phyloP scores from a whole-genome alignment of 306 rosid species.

The Castanea crenata region DNA sequence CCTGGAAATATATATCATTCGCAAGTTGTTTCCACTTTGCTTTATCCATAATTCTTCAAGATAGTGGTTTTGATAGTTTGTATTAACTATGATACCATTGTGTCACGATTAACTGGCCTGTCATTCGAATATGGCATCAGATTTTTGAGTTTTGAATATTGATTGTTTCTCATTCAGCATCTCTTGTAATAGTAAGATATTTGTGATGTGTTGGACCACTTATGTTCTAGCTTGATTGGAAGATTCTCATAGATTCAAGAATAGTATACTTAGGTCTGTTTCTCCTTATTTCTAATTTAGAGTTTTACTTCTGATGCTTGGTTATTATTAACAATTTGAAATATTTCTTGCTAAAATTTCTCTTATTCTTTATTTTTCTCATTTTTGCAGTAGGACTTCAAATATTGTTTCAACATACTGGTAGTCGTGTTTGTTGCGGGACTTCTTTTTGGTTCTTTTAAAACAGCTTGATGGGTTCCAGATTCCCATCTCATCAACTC shows the following conservation, averaged over 20 bases:
- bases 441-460: slow-evolving; percentile 29
- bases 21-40: not conserved
- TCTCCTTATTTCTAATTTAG: not conserved
- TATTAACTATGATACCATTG: not conserved
- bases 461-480: slow-evolving; percentile 80
- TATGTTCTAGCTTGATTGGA: not conserved
- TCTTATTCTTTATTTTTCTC: not conserved
- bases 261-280: not conserved
- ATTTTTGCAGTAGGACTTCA: slow-evolving; percentile 48
- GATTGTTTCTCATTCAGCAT: not conserved
- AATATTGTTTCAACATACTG: slow-evolving; percentile 13
- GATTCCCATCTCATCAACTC: slow-evolving; percentile 98
- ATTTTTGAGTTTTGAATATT: slow-evolving; percentile 2
- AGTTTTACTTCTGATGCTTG: not conserved
- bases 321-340: not conserved
- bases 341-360: not conserved
- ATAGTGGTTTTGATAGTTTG: not conserved
- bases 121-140: not conserved
- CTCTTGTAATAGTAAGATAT: not conserved
- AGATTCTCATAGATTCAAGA: not conserved
- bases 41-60: not conserved
- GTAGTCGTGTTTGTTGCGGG: slow-evolving; percentile 4
- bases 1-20: not conserved
- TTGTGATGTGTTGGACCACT: not conserved
- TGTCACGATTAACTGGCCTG: not conserved